Conservation (phyloP, 2,329 filamentous ascomycete genomes). For the Pseudonectria buxi region DNA sequence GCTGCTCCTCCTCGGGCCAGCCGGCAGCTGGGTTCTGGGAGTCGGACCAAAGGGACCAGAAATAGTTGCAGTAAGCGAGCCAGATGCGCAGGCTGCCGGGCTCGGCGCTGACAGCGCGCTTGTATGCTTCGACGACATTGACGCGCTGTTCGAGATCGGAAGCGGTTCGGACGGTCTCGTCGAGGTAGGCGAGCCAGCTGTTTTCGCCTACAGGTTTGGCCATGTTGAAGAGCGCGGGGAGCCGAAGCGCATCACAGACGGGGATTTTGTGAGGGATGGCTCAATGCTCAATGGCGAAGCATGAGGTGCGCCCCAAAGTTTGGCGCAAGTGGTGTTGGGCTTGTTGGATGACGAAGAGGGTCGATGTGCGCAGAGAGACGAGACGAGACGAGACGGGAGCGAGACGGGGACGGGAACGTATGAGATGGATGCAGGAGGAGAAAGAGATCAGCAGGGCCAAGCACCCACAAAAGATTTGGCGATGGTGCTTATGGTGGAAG, state of each 20-base stretch:
- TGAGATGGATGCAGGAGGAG: conserved; percentile 11
- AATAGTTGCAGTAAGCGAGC: conserved; percentile 72
- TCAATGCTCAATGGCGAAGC: conserved; percentile 9
- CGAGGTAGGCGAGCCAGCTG: conserved; percentile 69
- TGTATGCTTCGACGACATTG: conserved; percentile 64
- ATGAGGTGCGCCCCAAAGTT: conserved; percentile 3
- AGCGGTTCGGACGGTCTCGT: conserved; percentile 59
- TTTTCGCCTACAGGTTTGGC: conserved; percentile 64
- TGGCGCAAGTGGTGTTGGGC: neutral
- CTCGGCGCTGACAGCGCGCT: conserved; percentile 63
- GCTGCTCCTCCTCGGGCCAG: conserved; percentile 61
- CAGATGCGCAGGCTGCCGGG: conserved; percentile 68
- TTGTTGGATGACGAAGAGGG: conserved; percentile 1
- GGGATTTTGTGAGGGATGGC: conserved; percentile 1
- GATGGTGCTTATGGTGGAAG: no score
- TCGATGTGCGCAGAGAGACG: neutral
- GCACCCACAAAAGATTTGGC: no score
- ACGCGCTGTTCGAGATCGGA: conserved; percentile 60
- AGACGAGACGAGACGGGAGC: no score
- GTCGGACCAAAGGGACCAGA: conserved; percentile 63
- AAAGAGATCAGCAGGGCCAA: no score
- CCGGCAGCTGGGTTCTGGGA: conserved; percentile 50
- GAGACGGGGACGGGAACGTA: no score
- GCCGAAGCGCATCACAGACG: conserved; percentile 19
- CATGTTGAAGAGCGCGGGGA: conserved; percentile 29